phyloP scores from a whole-genome alignment of 345 rosid genomes.

The Salix arbutifolia region DNA sequence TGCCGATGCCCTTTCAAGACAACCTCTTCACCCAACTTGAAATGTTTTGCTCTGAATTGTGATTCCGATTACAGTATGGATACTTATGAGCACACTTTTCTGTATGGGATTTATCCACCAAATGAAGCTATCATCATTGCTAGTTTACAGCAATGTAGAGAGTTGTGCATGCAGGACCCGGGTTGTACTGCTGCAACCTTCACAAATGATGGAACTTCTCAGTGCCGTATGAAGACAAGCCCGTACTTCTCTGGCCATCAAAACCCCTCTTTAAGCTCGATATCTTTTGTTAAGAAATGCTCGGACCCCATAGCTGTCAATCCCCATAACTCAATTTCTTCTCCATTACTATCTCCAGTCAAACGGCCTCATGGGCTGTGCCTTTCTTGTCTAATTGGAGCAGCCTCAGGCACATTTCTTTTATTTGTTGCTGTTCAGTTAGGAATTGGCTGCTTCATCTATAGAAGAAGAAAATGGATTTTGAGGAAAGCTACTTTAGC shows the following conservation, averaged over 20 bases:
- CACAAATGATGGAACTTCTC: slow-evolving; percentile 46
- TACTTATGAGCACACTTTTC: slow-evolving; percentile 41
- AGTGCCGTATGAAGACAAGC: slow-evolving; percentile 47
- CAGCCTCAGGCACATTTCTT: slow-evolving; percentile 46
- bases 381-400: slow-evolving; percentile 56
- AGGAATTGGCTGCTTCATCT: slow-evolving; percentile 42
- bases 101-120: slow-evolving; percentile 69
- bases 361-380: slow-evolving; percentile 32
- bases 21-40: slow-evolving; percentile 23
- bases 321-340: slow-evolving; percentile 32
- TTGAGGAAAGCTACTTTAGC: slow-evolving; percentile 45
- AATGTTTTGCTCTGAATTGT: slow-evolving; percentile 48
- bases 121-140: slow-evolving; percentile 35
- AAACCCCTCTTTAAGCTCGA: slow-evolving; percentile 51
- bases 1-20: slow-evolving; percentile 54
- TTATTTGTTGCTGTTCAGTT: slow-evolving; percentile 50
- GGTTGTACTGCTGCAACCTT: slow-evolving; percentile 62
- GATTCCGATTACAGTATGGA: slow-evolving; percentile 43
- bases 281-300: slow-evolving; percentile 69
- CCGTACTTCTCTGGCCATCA: slow-evolving; percentile 61
- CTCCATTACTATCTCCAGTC: slow-evolving; percentile 21
- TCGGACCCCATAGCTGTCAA: slow-evolving; percentile 59
- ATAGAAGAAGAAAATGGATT: slow-evolving; percentile 37
- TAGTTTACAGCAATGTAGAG: slow-evolving; percentile 52
- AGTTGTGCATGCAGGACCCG: slow-evolving; percentile 40